These are phyloP conservation scores for Ailanthus altissimus DNA, from an alignment of 345 rosid genomes.

Conservation along the genomic window DNA sequence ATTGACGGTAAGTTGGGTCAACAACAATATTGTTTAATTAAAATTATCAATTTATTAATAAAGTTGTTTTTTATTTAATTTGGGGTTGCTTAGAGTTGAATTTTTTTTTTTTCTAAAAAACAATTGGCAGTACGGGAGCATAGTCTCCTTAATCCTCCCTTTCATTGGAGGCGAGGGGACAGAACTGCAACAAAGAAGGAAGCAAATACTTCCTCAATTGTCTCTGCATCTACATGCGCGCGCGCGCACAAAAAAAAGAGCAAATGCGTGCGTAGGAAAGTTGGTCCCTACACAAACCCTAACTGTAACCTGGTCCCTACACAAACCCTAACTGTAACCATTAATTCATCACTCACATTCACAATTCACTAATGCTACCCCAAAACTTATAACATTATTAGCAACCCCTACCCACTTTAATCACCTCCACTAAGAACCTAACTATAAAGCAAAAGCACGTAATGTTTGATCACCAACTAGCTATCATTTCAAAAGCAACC, in stretches of 20 bases:
- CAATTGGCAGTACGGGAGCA: not conserved
- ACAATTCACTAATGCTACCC: not conserved
- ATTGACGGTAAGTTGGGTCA: too few species aligned
- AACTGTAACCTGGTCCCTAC: not conserved
- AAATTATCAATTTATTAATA: too few species aligned
- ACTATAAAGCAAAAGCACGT: not conserved
- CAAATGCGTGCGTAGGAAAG: too few species aligned
- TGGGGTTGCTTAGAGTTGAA: too few species aligned
- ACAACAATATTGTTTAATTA: too few species aligned
- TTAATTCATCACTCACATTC: not conserved
- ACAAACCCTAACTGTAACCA: not conserved
- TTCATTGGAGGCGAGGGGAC: not conserved
- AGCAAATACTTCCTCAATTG: not conserved
- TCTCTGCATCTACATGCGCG: not conserved
- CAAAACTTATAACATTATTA: not conserved
- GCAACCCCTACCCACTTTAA: too few species aligned
- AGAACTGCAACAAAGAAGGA: slow-evolving; percentile 1
- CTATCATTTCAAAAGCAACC: not conserved
- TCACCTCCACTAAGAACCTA: too few species aligned
- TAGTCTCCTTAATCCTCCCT: not conserved
- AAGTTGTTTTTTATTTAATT: too few species aligned
- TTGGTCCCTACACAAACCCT: too few species aligned
- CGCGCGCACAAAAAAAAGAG: not conserved
- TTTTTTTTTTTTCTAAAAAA: too few species aligned
- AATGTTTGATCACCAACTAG: not conserved